Evolutionary conservation across 169 alveolate genomes (phyloP).

Genomic region (Perkinsus olseni): DNA sequence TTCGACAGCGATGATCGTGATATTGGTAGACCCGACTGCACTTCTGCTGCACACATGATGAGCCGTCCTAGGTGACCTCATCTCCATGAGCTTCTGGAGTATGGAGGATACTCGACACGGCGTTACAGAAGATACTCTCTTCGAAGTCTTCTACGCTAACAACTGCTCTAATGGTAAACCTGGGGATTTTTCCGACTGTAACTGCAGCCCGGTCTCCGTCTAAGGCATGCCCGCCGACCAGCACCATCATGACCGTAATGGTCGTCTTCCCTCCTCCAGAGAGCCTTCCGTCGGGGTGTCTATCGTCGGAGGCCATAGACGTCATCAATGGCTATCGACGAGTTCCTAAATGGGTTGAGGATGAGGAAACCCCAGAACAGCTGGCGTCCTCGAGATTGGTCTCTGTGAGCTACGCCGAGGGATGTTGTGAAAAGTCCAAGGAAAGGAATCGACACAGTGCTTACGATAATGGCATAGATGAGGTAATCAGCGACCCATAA

Average conservation of each 20-base stretch:
- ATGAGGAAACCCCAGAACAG: neutral
- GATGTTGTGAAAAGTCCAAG: neutral
- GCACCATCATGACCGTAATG: neutral
- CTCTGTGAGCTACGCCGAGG: neutral
- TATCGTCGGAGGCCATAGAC: neutral
- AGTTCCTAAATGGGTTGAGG: neutral
- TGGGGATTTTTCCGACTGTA: neutral
- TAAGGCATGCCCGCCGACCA: too few species aligned
- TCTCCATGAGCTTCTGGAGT: neutral
- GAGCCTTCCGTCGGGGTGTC: neutral
- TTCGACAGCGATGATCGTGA: neutral
- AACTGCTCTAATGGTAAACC: neutral
- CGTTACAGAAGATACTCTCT: neutral
- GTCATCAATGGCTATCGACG: neutral
- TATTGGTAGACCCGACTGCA: neutral
- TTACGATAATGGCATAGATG: neutral
- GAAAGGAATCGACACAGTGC: neutral
- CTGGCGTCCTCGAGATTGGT: neutral
- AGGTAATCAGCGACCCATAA: too few species aligned
- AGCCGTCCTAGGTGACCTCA: neutral
- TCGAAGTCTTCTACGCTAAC: neutral
- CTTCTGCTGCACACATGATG: neutral
- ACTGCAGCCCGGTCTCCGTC: neutral
- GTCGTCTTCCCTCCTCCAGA: neutral
- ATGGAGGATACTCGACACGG: neutral